Conservation (phyloP, 345 rosid species). For the Gossypium thurberi region DNA sequence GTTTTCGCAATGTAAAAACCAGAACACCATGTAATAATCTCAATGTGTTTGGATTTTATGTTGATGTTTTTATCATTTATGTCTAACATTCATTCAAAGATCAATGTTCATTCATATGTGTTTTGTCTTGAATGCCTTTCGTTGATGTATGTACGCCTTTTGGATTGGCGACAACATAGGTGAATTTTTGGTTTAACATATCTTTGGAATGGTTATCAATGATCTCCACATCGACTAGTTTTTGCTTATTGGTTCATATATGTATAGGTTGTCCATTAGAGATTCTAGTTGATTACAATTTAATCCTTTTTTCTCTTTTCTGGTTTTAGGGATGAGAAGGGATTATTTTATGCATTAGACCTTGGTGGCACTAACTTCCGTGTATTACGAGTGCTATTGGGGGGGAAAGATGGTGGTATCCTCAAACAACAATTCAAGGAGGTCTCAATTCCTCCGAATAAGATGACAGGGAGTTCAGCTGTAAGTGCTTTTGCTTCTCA, state of each 20-base stretch:
- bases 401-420: constrained; percentile 55
- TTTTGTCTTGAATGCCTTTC: no score
- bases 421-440: constrained; percentile 67
- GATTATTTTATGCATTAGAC: constrained; percentile 85
- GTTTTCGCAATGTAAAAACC: no score
- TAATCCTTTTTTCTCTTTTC: not conserved
- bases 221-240: not conserved
- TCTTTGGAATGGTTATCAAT: not conserved
- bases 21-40: no score
- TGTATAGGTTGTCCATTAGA: not conserved
- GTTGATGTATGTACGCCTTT: no score
- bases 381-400: constrained; percentile 74
- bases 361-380: constrained; percentile 98
- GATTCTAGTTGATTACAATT: not conserved
- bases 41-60: not conserved
- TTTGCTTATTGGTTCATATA: not conserved
- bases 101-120: not conserved
- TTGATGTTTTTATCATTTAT: not conserved
- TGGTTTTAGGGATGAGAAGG: constrained; percentile 61
- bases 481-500: constrained; percentile 30
- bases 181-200: not conserved
- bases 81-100: no score
- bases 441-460: constrained; percentile 75
- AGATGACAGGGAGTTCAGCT: constrained; percentile 72
- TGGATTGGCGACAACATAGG: no score